These are phyloP conservation scores for Leishmania mexicana DNA, from an alignment of 208 protist species.

Conservation along the genomic window DNA sequence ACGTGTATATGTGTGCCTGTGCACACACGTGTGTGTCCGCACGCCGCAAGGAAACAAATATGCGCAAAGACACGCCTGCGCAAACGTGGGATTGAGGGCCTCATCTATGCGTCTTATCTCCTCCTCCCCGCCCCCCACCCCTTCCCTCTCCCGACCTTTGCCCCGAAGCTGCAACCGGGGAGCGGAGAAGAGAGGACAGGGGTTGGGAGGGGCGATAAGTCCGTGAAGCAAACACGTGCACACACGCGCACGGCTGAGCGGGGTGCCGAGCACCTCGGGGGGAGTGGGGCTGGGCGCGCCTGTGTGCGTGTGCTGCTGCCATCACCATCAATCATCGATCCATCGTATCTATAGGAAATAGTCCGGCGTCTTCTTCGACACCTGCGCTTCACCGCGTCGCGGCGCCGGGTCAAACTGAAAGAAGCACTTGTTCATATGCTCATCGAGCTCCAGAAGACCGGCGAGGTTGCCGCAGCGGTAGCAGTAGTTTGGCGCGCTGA, in stretches of 20 bases:
- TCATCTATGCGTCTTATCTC: not conserved
- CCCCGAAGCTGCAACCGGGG: not conserved
- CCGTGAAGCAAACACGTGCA: not conserved
- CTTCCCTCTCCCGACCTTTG: not conserved
- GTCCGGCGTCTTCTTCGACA: constrained; percentile 98
- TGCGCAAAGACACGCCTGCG: not conserved
- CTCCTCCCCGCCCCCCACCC: not conserved
- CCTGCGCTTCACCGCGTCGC: constrained; percentile 96
- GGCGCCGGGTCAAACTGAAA: constrained; percentile 99
- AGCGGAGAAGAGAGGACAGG: not conserved
- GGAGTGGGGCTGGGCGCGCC: not conserved
- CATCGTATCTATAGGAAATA: constrained; percentile 88
- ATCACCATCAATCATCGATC: not conserved
- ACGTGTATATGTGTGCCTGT: not conserved
- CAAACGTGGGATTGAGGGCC: not conserved
- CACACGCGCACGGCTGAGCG: not conserved
- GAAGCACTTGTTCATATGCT: constrained; percentile 98
- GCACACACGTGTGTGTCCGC: not conserved
- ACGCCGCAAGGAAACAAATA: not conserved
- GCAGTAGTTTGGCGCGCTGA: constrained; percentile 99
- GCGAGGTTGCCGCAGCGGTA: constrained; percentile 98
- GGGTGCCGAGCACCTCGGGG: not conserved
- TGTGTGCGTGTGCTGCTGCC: not conserved
- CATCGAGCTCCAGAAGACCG: constrained; percentile 98
- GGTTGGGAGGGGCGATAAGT: not conserved